Percentiles rank a stretch among this genome's conserved stretches.
Evolutionary conservation across 805 yeast genomes (phyloP).

Genomic region (Priceomyces fermenticarens): DNA sequence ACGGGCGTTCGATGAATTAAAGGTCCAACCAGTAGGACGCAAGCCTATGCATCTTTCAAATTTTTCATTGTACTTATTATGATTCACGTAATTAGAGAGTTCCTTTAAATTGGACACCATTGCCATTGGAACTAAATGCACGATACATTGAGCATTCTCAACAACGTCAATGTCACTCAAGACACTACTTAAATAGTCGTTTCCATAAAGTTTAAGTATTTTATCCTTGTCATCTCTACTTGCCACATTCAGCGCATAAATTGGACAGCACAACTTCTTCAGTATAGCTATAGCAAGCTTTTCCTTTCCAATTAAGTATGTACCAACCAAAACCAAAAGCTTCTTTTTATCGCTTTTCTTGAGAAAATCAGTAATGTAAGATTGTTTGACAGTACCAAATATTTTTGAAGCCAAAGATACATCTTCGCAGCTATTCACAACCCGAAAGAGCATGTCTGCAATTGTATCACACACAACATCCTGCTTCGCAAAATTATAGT

Average conservation of each 20-base stretch:
- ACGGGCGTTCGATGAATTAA: constrained; percentile 14
- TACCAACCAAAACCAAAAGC: constrained; percentile 69
- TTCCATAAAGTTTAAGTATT: constrained; percentile 45
- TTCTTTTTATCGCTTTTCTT: constrained; percentile 28
- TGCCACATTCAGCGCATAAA: constrained; percentile 51
- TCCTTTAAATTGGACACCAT: constrained; percentile 45
- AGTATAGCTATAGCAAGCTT: constrained; percentile 70
- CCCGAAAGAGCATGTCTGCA: constrained; percentile 47
- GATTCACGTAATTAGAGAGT: constrained; percentile 49
- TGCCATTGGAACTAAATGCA: constrained; percentile 74
- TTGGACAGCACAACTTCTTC: constrained; percentile 46
- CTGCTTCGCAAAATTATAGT: constrained; percentile 76
- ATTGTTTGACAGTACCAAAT: constrained; percentile 34
- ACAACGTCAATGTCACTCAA: constrained; percentile 30
- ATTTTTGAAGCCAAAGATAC: constrained; percentile 23
- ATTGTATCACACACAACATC: constrained; percentile 58
- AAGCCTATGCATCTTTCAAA: constrained; percentile 68
- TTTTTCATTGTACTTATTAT: constrained; percentile 38
- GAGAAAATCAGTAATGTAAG: constrained; percentile 39
- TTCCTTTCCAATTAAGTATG: constrained; percentile 93
- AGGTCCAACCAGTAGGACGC: constrained; percentile 92
- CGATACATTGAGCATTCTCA: constrained; percentile 41
- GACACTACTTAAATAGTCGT: constrained; percentile 34
- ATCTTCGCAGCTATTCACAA: constrained; percentile 28
- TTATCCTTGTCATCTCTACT: constrained; percentile 38